Base-by-base conservation (phyloP, 306 rosid genomes). In the Hippophae tibetana region DNA sequence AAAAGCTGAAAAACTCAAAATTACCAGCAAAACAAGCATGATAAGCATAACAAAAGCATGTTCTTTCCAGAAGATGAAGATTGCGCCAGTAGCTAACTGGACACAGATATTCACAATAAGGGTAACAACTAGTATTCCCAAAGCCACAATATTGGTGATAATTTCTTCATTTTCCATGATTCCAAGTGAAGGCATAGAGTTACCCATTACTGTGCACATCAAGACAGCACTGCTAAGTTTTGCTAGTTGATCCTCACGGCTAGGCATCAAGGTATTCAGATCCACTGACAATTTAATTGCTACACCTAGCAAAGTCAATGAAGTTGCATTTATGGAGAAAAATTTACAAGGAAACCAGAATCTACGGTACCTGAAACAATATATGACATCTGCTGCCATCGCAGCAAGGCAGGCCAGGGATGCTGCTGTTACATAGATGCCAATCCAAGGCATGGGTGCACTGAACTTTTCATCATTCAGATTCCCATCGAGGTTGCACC, bases 361-460 rank as follows among this genome's bases (percentile, higher is more conserved):
- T 18, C 78, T 85, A 42, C 79, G 72, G 18, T 71, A 60, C 8
- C 81, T 83, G 58, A 87, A 31, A 18, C 94, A 90, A 0, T 72
- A 68, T 31, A 83, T 56, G 59, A 75, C 76, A 67, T 90, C 98
- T 18, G 72, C 70, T 6, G 82, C 82, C 82, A 81, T 76, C 38
- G 87, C 79, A 25, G 76, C 48, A 48, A 90, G 74, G 63, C 94
- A 87, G 0, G 70, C 72, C 0, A 79, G 47, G 11, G 96, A 79
- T 60, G 96, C 98, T 64, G 81, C 79, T 25, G 82, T 90, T 70
- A 90, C 83, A 66, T 87, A 90, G 56, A 85, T 56, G 52, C 96
- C 98, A 40, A 90, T 80, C 98, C 98, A 90, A 49, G 97, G 97
- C 84, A 90, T 67, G 0, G 96, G 98, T 62, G 71, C 72, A 68